Evolutionary conservation across 2,329 filamentous ascomycete species (phyloP).

Genomic region (Rhinocladiella similis): DNA sequence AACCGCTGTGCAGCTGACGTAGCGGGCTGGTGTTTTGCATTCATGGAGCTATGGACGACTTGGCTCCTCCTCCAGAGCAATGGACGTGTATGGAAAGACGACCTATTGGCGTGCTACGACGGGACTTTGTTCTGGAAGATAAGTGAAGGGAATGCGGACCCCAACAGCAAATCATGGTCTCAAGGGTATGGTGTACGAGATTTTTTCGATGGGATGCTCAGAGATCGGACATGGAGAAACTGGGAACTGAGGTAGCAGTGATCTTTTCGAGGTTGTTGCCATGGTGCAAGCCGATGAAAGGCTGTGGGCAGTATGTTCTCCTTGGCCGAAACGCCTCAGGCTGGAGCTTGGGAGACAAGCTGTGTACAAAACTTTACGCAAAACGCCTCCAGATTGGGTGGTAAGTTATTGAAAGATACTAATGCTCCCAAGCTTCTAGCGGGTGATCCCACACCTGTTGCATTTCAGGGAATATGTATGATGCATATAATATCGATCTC

Average conservation of each 20-base stretch:
- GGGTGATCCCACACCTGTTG: too few relatives aligned
- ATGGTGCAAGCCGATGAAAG: too few relatives aligned
- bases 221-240: slow-evolving; percentile 21
- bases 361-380: too few relatives aligned
- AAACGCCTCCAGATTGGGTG: too few relatives aligned
- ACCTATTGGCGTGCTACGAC: slow-evolving; percentile 33
- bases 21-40: slow-evolving; percentile 42
- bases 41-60: slow-evolving; percentile 32
- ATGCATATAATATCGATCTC: too few relatives aligned
- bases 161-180: slow-evolving; percentile 1
- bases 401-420: too few relatives aligned
- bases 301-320: too few relatives aligned
- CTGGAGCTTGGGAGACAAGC: too few relatives aligned
- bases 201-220: slow-evolving; percentile 17
- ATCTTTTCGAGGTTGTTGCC: too few relatives aligned
- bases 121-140: slow-evolving; percentile 28
- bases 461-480: too few relatives aligned
- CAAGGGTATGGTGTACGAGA: slow-evolving; percentile 23
- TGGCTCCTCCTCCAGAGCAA: slow-evolving; percentile 33
- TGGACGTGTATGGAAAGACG: slow-evolving; percentile 34
- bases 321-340: too few relatives aligned
- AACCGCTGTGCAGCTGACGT: slow-evolving; percentile 46
- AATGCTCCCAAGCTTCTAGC: too few relatives aligned
- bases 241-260: slow-evolving; percentile 20
- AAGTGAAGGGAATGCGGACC: slow-evolving; percentile 2